Evolutionary conservation across 2,329 filamentous ascomycete genomes (phyloP).

Genomic region (Hymenoscyphus albidus): DNA sequence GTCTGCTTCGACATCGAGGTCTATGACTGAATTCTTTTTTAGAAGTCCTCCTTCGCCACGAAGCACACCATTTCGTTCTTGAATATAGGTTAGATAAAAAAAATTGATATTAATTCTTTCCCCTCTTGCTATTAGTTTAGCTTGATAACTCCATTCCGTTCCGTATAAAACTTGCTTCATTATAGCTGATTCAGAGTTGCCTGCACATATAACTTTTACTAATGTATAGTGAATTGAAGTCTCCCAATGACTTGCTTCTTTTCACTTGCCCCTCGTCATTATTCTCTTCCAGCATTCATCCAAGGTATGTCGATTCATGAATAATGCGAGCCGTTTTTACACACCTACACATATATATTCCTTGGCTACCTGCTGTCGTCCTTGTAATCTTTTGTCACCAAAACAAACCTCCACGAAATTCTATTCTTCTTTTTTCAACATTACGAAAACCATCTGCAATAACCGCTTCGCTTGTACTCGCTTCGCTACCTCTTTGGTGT

Average conservation of each 20-base stretch:
- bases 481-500: neutral
- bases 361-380: neutral
- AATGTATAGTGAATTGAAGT: neutral
- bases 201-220: neutral
- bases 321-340: neutral
- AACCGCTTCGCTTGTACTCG: too few species aligned
- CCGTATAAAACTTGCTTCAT: too few species aligned
- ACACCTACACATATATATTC: neutral
- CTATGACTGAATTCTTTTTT: too few species aligned
- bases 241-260: neutral
- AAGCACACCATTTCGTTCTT: too few species aligned
- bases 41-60: too few species aligned
- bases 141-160: too few species aligned
- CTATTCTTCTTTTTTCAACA: neutral
- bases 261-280: neutral
- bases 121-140: too few species aligned
- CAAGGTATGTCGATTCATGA: neutral
- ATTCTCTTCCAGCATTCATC: neutral
- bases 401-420: neutral
- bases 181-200: neutral
- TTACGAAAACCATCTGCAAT: too few species aligned
- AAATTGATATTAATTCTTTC: too few species aligned
- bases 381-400: neutral
- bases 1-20: too few species aligned
- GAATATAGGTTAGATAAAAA: too few species aligned